Evolutionary conservation across 1,139 yeast species (phyloP).

Genomic region (Suhomyces atakaporum): DNA sequence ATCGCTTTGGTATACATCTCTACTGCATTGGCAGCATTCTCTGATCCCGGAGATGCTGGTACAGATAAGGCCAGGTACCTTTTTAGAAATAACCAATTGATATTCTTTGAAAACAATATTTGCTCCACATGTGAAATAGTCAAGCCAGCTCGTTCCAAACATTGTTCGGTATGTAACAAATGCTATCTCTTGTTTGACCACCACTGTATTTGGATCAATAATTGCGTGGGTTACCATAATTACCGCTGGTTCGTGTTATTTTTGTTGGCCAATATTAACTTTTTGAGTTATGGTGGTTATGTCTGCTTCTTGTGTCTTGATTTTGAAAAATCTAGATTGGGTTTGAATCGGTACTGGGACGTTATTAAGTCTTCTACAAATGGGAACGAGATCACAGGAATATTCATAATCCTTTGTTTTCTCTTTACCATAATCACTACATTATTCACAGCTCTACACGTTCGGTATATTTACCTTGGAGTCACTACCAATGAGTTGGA

Average conservation of each 20-base stretch:
- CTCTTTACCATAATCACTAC: slow-evolving; percentile 54
- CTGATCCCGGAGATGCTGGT: slow-evolving; percentile 55
- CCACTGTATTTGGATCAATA: slow-evolving; percentile 94
- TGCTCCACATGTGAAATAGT: slow-evolving; percentile 62
- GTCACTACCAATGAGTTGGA: slow-evolving; percentile 88
- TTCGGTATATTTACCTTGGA: slow-evolving; percentile 68
- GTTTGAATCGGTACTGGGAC: slow-evolving; percentile 24
- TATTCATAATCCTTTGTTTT: slow-evolving; percentile 53
- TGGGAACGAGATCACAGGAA: slow-evolving; percentile 50
- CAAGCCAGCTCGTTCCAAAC: slow-evolving; percentile 89
- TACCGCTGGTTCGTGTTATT: slow-evolving; percentile 70
- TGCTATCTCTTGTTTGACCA: slow-evolving; percentile 81
- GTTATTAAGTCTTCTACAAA: slow-evolving; percentile 31
- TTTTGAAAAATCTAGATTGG: slow-evolving; percentile 17
- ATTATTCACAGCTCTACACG: slow-evolving; percentile 62
- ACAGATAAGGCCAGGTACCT: slow-evolving; percentile 9
- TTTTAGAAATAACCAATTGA: slow-evolving; percentile 54
- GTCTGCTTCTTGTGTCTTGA: slow-evolving; percentile 32
- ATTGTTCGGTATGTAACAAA: slow-evolving; percentile 70
- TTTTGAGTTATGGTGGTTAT: slow-evolving; percentile 62
- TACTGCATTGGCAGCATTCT: slow-evolving; percentile 44
- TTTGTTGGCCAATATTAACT: slow-evolving; percentile 54
- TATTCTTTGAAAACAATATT: slow-evolving; percentile 49
- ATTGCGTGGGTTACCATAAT: slow-evolving; percentile 81
- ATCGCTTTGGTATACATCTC: slow-evolving; percentile 38